Conservation (phyloP, 192 early-diverging fungal genomes). For the Dissophora ornata region DNA sequence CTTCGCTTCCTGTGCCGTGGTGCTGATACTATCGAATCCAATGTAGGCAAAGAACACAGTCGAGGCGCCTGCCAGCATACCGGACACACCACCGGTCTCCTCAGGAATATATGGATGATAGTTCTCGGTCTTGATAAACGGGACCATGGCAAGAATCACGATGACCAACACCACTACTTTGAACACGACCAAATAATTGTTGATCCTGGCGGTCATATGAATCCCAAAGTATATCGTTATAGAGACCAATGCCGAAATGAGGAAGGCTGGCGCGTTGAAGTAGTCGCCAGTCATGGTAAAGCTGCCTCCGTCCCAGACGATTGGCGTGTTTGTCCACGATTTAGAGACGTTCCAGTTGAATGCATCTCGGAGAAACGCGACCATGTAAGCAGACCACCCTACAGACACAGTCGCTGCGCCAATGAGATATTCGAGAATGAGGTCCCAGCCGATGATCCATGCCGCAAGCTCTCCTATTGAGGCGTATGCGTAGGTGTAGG, state of each 20-base stretch:
- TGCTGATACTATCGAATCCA: slow-evolving; percentile 91
- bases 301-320: slow-evolving; percentile 60
- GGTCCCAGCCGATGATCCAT: slow-evolving; percentile 94
- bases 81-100: slow-evolving; percentile 69
- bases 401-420: slow-evolving; percentile 85
- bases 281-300: slow-evolving; percentile 56
- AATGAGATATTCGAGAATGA: slow-evolving; percentile 89
- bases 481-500: slow-evolving; percentile 89
- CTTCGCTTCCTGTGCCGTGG: slow-evolving; percentile 84
- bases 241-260: slow-evolving; percentile 75
- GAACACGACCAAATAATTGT: slow-evolving; percentile 75
- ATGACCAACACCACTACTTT: slow-evolving; percentile 83
- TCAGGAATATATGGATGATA: slow-evolving; percentile 85
- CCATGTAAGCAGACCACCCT: slow-evolving; percentile 87
- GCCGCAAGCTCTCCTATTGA: slow-evolving; percentile 88
- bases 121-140: slow-evolving; percentile 76
- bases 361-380: slow-evolving; percentile 73
- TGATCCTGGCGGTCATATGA: slow-evolving; percentile 77
- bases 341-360: slow-evolving; percentile 64
- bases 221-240: slow-evolving; percentile 77
- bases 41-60: slow-evolving; percentile 86
- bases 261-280: slow-evolving; percentile 82
- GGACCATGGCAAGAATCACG: slow-evolving; percentile 81
- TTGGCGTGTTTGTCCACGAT: slow-evolving; percentile 73
- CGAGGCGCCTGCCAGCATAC: slow-evolving; percentile 79